Conservation (phyloP, 495 filamentous ascomycete genomes). For the Astrocystis sublimbata region DNA sequence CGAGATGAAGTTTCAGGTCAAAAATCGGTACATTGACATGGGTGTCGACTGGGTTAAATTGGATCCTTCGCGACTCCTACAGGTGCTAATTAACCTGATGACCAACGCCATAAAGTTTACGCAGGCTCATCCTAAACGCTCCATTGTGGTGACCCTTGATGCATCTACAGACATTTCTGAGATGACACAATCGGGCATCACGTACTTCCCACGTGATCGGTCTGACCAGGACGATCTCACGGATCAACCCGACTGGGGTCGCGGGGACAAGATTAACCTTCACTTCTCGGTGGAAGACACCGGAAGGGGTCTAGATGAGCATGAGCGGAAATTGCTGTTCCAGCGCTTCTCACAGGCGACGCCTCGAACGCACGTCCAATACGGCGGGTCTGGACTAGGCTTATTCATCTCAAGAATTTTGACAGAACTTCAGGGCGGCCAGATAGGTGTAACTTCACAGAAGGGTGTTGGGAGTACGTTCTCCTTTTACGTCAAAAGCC, state of each 20-base stretch:
- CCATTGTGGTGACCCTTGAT: conserved; percentile 69
- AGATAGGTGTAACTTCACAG: conserved; percentile 75
- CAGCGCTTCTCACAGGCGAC: conserved; percentile 77
- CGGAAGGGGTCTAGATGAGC: conserved; percentile 70
- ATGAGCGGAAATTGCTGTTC: conserved; percentile 75
- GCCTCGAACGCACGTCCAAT: conserved; percentile 75
- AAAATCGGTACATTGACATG: conserved; percentile 63
- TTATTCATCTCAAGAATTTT: conserved; percentile 79
- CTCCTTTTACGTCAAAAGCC: conserved; percentile 68
- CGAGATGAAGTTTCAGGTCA: conserved; percentile 64
- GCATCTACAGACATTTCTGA: conserved; percentile 60
- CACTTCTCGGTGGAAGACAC: conserved; percentile 78
- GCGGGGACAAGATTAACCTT: conserved; percentile 66
- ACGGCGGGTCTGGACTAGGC: conserved; percentile 80
- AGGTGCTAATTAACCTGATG: conserved; percentile 77
- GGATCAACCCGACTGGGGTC: conserved; percentile 63
- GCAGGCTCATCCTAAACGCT: conserved; percentile 53
- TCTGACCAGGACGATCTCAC: conserved; percentile 52
- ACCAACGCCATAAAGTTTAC: conserved; percentile 86
- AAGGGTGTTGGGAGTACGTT: conserved; percentile 77
- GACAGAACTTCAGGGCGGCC: conserved; percentile 79
- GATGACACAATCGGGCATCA: conserved; percentile 39
- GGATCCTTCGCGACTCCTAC: conserved; percentile 74
- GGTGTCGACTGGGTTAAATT: conserved; percentile 73
- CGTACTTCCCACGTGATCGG: conserved; percentile 58